Evolutionary conservation across 169 alveolate species (phyloP).

Genomic region (Toxoplasma gondii): DNA sequence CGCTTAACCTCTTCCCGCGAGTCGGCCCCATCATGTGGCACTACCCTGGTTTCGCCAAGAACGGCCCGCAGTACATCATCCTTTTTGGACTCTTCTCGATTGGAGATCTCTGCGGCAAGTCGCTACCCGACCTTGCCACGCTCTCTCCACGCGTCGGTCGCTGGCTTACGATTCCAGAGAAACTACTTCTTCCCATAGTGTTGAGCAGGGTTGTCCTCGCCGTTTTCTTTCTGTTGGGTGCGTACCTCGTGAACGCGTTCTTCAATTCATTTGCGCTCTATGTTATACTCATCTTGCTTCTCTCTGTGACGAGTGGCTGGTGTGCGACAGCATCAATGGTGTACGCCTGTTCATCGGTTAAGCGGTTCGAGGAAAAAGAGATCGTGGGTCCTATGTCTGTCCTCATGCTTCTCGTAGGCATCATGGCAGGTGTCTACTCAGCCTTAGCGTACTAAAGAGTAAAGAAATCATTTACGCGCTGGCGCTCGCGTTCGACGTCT

Average conservation of each 20-base stretch:
- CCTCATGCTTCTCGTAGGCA: conserved; percentile 54
- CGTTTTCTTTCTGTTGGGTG: conserved; percentile 33
- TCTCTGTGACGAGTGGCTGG: conserved; percentile 44
- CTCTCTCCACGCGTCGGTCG: neutral
- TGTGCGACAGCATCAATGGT: conserved; percentile 32
- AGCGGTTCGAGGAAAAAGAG: conserved; percentile 47
- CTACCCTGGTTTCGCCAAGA: neutral
- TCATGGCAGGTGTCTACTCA: conserved; percentile 53
- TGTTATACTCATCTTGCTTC: neutral
- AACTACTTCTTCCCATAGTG: conserved; percentile 7
- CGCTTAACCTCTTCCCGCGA: conserved; percentile 46
- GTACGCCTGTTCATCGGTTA: conserved; percentile 27
- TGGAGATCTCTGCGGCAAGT: conserved; percentile 49
- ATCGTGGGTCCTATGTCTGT: conserved; percentile 56
- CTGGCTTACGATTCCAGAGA: neutral
- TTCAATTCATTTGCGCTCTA: conserved; percentile 36
- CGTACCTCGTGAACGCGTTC: neutral
- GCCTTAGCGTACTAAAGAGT: conserved; percentile 32
- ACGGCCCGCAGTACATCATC: conserved; percentile 4
- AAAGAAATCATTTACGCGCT: neutral
- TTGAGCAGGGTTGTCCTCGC: neutral
- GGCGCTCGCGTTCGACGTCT: neutral
- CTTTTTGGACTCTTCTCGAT: conserved; percentile 42
- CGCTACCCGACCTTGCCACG: conserved; percentile 18
- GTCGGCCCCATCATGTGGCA: conserved; percentile 61